These are phyloP conservation scores for Solanum pimpinellifolium DNA, from an alignment of 257 asterid genomes.

Conservation along the genomic window DNA sequence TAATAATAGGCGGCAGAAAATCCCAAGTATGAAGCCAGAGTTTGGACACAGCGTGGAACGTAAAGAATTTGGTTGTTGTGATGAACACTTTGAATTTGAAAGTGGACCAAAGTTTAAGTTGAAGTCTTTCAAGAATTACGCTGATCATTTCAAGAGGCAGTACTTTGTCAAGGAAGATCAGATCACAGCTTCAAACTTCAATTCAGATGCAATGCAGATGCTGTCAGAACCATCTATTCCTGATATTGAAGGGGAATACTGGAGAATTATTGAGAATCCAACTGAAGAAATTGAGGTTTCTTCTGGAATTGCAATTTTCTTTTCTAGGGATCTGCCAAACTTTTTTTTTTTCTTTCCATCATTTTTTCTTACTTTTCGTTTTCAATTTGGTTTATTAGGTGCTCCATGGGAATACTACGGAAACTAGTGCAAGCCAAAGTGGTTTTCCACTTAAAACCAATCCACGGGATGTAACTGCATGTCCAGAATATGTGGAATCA, in stretches of 20 bases:
- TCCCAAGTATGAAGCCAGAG: neutral
- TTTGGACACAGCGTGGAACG: slow-evolving; percentile 14
- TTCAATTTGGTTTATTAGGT: slow-evolving; percentile 42
- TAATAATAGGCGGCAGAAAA: slow-evolving; percentile 21
- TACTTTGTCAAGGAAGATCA: slow-evolving; percentile 32
- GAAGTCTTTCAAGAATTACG: slow-evolving; percentile 48
- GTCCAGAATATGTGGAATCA: slow-evolving; percentile 31
- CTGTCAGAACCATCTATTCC: slow-evolving; percentile 28
- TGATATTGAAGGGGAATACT: slow-evolving; percentile 75
- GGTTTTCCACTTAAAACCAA: slow-evolving; percentile 36
- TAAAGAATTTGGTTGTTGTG: slow-evolving; percentile 9
- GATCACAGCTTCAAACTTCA: slow-evolving; percentile 3
- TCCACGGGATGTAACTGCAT: slow-evolving; percentile 11
- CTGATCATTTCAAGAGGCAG: slow-evolving; percentile 65
- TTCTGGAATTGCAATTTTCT: neutral
- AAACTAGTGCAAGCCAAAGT: slow-evolving; percentile 25
- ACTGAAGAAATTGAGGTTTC: slow-evolving; percentile 73
- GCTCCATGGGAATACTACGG: slow-evolving; percentile 35
- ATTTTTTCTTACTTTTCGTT: slow-evolving; percentile 4
- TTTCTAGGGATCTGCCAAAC: neutral
- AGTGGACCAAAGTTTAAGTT: slow-evolving; percentile 50
- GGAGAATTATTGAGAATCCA: slow-evolving; percentile 72
- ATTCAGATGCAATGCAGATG: neutral
- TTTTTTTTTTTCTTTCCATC: neutral
- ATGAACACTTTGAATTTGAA: slow-evolving; percentile 20